Percentiles rank a stretch among this genome's conserved stretches.
These are phyloP conservation scores for Talaromyces piceae DNA, from an alignment of 2,329 filamentous ascomycete genomes.

Conservation along the genomic window DNA sequence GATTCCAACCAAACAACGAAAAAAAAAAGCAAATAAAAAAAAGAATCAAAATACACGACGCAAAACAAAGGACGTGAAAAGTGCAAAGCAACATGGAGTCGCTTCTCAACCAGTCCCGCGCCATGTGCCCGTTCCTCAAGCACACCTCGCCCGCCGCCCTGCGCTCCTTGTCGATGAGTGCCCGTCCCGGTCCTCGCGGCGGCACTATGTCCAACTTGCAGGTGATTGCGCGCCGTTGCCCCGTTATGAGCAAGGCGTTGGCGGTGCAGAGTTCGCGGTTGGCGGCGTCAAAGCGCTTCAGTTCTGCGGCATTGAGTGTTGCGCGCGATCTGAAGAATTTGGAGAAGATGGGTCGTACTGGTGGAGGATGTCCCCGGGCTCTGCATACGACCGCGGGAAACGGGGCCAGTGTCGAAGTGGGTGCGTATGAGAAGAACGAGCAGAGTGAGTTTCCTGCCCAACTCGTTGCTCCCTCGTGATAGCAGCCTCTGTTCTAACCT, in stretches of 20 bases:
- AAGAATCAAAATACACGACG: neutral
- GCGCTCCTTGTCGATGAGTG: slow-evolving; percentile 67
- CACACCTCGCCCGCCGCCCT: slow-evolving; percentile 87
- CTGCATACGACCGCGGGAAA: slow-evolving; percentile 74
- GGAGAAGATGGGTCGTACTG: slow-evolving; percentile 36
- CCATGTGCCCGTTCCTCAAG: slow-evolving; percentile 95
- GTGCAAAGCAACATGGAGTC: slow-evolving; percentile 58
- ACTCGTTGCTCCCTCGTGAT: too few species aligned
- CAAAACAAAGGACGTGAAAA: neutral
- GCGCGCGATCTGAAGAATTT: slow-evolving; percentile 34
- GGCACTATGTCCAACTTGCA: slow-evolving; percentile 97
- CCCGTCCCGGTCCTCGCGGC: slow-evolving; percentile 61
- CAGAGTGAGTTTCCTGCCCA: slow-evolving; percentile 37
- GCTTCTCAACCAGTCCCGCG: slow-evolving; percentile 88
- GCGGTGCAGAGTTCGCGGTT: slow-evolving; percentile 61
- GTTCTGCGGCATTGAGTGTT: slow-evolving; percentile 22
- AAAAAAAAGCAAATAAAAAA: neutral
- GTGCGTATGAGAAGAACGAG: slow-evolving; percentile 43
- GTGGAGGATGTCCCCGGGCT: slow-evolving; percentile 52
- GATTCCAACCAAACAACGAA: neutral
- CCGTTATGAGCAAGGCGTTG: slow-evolving; percentile 97
- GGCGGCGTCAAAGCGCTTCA: slow-evolving; percentile 30
- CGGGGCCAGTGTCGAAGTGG: slow-evolving; percentile 68
- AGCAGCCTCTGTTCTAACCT: too few species aligned
- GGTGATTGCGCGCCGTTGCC: slow-evolving; percentile 87